Base-by-base conservation (phyloP, 306 rosid species). In the Quercus agrifolia region DNA sequence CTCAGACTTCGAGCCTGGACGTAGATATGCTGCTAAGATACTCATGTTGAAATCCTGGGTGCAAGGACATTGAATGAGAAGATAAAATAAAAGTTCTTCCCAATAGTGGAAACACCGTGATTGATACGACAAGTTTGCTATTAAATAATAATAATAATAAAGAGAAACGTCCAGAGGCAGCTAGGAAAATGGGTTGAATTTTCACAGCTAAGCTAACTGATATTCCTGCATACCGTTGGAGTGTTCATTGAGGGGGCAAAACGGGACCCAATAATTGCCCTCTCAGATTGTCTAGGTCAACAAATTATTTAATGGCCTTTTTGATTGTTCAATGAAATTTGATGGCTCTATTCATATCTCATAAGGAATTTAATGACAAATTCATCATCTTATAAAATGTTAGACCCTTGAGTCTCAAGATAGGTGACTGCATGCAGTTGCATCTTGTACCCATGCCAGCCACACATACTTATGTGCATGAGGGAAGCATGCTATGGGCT, bases 1-100 rank as follows among this genome's bases (percentile, higher is more conserved):
- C 84, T 93, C 96, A 2, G 94, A 89, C 82, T 78, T 91, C 66
- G 94, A 82, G 79, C 94, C 85, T 74, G 96, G 92, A 19, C 96
- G 91, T 80, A 83, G 86, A 83, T 89, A 84, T 73, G 97, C 94
- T 55, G 94, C 96, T 77, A 93, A 88, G 62, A 93, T 91, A 31
- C 97, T 93, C 89, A 89, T 30, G 88, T 89, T 91, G 90, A 93
- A 93, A 81, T 91, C 97, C 96, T 91, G 91, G 66, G 78, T 14
- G 46, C 63, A 84, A 67, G 76, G 75, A 56, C 76, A 79, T 73
- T 70, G 28, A 49, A 19, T 77, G 31, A 58, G 63, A 46, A 82
- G 55, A 71, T 17, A 62, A 70, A 31, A 82, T 17, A 20, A 31
- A 63, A 20, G 9, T 52, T 54, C 31, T 49, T 69, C 52, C 71